Evolutionary conservation across 768 basidiomycete genomes (phyloP).

Genomic region (Coprinellus aureogranulatus): DNA sequence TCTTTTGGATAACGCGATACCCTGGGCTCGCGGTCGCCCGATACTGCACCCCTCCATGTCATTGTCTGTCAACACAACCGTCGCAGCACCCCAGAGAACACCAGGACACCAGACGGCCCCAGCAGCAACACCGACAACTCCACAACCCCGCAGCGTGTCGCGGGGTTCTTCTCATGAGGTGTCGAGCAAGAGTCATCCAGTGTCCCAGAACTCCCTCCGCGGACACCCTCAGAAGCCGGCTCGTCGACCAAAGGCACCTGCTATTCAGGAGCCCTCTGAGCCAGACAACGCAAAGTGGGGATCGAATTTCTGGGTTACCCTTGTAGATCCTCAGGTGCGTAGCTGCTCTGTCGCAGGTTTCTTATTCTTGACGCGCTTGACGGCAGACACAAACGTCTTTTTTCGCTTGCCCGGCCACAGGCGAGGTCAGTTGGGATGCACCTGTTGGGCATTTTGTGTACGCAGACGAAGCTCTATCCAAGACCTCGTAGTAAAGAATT

Average conservation of each 20-base stretch:
- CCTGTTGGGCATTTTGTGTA: constrained; percentile 88
- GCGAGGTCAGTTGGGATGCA: constrained; percentile 91
- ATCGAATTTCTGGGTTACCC: constrained; percentile 91
- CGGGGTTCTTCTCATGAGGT: constrained; percentile 13
- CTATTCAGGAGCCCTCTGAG: constrained; percentile 17
- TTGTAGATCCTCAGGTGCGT: constrained; percentile 85
- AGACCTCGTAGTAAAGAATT: constrained; percentile 17
- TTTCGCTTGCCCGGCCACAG: constrained; percentile 90
- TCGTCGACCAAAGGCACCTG: not conserved
- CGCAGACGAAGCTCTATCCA: constrained; percentile 3
- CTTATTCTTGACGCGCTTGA: constrained; percentile 2
- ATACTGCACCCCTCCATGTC: constrained; percentile 15
- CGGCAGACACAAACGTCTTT: constrained; percentile 63
- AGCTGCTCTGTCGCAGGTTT: constrained; percentile 8
- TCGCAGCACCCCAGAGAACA: constrained; percentile 9
- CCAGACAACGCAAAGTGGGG: constrained; percentile 68
- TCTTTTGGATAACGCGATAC: constrained; percentile 2
- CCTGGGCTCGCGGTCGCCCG: not conserved
- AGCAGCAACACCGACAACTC: constrained; percentile 14
- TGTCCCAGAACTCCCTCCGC: not conserved
- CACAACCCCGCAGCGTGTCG: not conserved
- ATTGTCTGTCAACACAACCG: constrained; percentile 18
- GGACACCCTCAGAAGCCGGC: not conserved
- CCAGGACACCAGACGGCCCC: constrained; percentile 14
- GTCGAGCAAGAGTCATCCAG: constrained; percentile 13